Evolutionary conservation across 2,329 filamentous ascomycete genomes (phyloP).

Genomic region (Alternaria sp.): DNA sequence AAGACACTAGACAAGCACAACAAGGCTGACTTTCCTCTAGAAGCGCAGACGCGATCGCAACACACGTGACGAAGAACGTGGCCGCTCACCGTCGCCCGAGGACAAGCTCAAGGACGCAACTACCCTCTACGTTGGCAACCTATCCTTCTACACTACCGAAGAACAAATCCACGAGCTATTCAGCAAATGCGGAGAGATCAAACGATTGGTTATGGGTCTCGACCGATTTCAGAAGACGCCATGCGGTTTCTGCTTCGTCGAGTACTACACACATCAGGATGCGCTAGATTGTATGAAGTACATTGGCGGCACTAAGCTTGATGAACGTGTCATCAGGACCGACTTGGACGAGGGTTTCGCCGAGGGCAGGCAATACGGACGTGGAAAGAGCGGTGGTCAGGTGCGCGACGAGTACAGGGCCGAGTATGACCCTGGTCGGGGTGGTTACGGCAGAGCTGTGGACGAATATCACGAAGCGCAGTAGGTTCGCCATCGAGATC

Average conservation of each 20-base stretch:
- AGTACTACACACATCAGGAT: constrained; percentile 98
- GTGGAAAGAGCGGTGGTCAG: constrained; percentile 94
- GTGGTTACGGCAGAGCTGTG: constrained; percentile 80
- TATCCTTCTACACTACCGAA: constrained; percentile 98
- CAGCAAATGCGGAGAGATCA: constrained; percentile 94
- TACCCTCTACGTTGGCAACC: constrained; percentile 96
- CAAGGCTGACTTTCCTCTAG: constrained; percentile 52
- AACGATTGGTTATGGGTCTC: constrained; percentile 95
- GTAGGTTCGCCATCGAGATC: constrained; percentile 4
- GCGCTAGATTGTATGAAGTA: constrained; percentile 99
- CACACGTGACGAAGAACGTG: constrained; percentile 61
- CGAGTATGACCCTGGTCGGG: constrained; percentile 94
- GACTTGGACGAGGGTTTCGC: constrained; percentile 96
- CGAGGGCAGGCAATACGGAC: constrained; percentile 94
- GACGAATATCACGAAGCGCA: constrained; percentile 43
- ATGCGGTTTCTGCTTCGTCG: constrained; percentile 99
- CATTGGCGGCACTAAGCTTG: constrained; percentile 95
- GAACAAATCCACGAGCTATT: constrained; percentile 99
- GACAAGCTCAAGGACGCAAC: constrained; percentile 87
- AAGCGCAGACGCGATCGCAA: constrained; percentile 75
- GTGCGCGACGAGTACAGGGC: constrained; percentile 97
- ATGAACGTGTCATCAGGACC: constrained; percentile 94
- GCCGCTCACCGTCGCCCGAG: constrained; percentile 66
- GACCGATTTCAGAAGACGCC: constrained; percentile 98
- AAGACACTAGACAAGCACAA: neutral